Conservation (phyloP, 2,329 filamentous ascomycete species). For the Scedosporium dehoogii region DNA sequence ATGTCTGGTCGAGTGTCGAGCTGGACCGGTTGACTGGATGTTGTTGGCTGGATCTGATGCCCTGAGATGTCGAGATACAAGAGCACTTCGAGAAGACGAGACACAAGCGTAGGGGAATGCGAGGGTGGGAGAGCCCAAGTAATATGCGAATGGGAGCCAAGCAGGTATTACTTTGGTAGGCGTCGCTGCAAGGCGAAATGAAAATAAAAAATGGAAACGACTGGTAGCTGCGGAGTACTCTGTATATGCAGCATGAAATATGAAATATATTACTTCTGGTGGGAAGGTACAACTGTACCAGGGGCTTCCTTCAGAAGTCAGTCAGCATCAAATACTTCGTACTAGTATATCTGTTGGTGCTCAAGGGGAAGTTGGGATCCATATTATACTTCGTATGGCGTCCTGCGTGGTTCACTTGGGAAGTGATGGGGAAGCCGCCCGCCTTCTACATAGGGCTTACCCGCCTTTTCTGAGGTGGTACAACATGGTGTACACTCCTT, state of each 20-base stretch:
- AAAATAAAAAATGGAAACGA: background rate
- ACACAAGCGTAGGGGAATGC: too few relatives aligned
- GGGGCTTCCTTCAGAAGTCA: background rate
- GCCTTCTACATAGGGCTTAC: background rate
- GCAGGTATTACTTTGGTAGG: background rate
- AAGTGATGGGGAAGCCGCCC: background rate
- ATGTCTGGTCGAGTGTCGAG: too few relatives aligned
- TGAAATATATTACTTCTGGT: background rate
- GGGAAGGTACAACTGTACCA: background rate
- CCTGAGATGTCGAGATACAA: background rate
- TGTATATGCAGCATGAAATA: background rate
- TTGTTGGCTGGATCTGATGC: background rate
- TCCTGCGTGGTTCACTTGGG: background rate
- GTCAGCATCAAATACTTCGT: background rate
- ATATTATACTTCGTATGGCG: background rate
- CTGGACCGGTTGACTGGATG: too few relatives aligned
- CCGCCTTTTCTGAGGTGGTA: background rate
- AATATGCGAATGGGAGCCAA: background rate
- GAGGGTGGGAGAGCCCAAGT: background rate
- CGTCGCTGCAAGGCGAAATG: background rate
- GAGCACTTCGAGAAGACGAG: too few relatives aligned
- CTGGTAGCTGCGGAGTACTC: background rate
- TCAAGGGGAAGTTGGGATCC: background rate
- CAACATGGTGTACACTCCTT: background rate
- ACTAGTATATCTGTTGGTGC: too few relatives aligned